Base-by-base conservation (phyloP, 2,329 filamentous ascomycete genomes). In the Xylariales sp. region DNA sequence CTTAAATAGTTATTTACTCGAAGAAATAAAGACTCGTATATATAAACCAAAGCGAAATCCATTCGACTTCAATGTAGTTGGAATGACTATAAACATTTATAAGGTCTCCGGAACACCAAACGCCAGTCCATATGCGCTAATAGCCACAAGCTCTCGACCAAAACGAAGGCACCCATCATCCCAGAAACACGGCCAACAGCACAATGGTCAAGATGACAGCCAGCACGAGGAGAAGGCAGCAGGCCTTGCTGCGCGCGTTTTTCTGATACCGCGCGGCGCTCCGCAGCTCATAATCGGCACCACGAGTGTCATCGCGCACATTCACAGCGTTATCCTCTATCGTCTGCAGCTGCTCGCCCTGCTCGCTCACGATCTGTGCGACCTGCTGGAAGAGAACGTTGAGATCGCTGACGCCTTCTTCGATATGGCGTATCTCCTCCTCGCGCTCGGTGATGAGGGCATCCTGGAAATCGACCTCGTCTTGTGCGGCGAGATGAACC, bases 381-480 rank as follows among this genome's bases (percentile, higher is more conserved):
- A 99, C 94, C 83, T 99, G 95, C 70, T 94, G 88, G 85, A 99
- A 99, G 50, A 99, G 86, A 77, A 98, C 96, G 76, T 99, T 99
- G 70, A 99, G 84, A 76, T 99, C 96, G 63, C 92, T 92, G 6
- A 99, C 96, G 63, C 93, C 94, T 80, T 97, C 94, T 82, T 98
- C 96, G 75, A 99, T 99, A 78, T 97, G 97, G 69, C 94, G 91
- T 73, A 99, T 99, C 83, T 99, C 96, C 65, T 93, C 90, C 80
- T 99, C 96, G 62, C 97, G 94, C 84, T 99, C 95, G 69, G 97
- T 91, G 77, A 99, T 99, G 66, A 99, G 85, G 16, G 92, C 90
- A 74, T 99, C 96, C 78, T 99, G 96, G 83, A 97, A 99, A 78
- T 99, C 95, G 50, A 99, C 96, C 77, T 99, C 97, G 74, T 93